phyloP scores from a whole-genome alignment of 2,329 filamentous ascomycete genomes.

The Diplocarpon rosae region DNA sequence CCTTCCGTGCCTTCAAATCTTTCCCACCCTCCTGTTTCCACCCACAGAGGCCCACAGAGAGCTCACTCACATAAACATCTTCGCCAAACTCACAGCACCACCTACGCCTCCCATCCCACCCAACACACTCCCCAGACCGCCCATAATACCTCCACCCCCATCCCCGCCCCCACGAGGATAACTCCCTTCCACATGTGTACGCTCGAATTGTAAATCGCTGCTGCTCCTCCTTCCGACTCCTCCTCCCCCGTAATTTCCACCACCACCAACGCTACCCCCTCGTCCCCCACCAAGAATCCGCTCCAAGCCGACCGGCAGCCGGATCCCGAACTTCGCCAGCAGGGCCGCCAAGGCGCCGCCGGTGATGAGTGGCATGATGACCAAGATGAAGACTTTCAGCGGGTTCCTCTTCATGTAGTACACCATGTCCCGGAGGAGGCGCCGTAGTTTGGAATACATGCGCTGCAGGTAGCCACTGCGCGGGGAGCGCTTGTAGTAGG shows the following conservation, averaged over 20 bases:
- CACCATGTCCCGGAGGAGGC: conserved; percentile 68
- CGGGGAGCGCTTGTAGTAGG: conserved; percentile 71
- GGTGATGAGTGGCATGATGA: conserved; percentile 78
- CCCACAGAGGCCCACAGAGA: too few relatives aligned
- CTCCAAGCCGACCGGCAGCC: conserved; percentile 55
- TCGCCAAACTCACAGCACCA: conserved; percentile 24
- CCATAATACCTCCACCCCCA: conserved; percentile 11
- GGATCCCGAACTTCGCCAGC: conserved; percentile 67
- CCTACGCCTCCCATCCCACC: conserved; percentile 22
- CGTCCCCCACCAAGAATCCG: conserved; percentile 38
- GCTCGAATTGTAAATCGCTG: conserved; percentile 16
- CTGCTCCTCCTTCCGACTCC: conserved; percentile 26
- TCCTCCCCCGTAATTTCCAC: conserved; percentile 34
- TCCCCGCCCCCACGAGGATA: neutral
- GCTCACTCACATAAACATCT: conserved; percentile 25
- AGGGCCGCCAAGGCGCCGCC: conserved; percentile 72
- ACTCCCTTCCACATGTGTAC: conserved; percentile 10
- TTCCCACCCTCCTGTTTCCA: too few relatives aligned
- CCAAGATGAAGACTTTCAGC: conserved; percentile 74
- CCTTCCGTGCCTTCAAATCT: too few relatives aligned
- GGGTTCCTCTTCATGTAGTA: conserved; percentile 77
- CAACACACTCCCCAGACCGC: conserved; percentile 14
- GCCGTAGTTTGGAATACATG: conserved; percentile 63
- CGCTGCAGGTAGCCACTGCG: conserved; percentile 68
- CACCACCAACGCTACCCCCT: neutral